Conservation (phyloP, 805 yeast genomes). For the Starmerella asiatica region DNA sequence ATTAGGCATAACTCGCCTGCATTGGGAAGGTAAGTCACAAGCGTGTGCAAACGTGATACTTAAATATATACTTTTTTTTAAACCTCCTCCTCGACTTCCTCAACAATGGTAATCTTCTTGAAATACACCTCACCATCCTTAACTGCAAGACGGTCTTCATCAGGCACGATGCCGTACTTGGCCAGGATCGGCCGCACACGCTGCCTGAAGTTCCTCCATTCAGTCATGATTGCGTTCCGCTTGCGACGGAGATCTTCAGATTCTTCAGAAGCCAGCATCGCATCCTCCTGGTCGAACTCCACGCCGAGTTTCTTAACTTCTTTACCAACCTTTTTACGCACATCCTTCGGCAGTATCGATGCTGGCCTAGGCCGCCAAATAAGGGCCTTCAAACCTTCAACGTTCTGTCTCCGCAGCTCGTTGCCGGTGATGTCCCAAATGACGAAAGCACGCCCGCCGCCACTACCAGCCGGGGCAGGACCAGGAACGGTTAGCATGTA, state of each 20-base stretch:
- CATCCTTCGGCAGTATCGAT: conserved; percentile 57
- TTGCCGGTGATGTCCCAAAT: conserved; percentile 75
- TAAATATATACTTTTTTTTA: conserved; percentile 14
- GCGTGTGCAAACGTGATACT: not conserved
- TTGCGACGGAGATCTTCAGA: conserved; percentile 74
- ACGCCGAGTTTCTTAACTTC: conserved; percentile 78
- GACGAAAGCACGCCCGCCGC: conserved; percentile 77
- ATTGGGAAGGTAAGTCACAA: not conserved
- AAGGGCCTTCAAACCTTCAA: conserved; percentile 77
- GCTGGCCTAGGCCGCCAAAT: conserved; percentile 97
- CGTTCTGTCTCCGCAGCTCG: conserved; percentile 55
- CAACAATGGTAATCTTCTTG: conserved; percentile 43
- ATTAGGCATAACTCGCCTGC: too few species aligned
- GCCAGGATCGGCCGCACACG: conserved; percentile 35
- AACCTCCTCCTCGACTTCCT: conserved; percentile 34
- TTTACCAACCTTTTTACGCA: conserved; percentile 81
- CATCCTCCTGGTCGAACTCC: conserved; percentile 87
- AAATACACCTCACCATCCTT: conserved; percentile 19
- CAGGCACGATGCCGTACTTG: conserved; percentile 13
- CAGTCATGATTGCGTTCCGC: conserved; percentile 68
- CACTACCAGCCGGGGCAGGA: conserved; percentile 12
- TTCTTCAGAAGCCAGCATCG: conserved; percentile 89
- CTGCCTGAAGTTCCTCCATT: conserved; percentile 74
- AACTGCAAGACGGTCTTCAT: conserved; percentile 17
- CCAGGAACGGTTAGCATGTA: conserved; percentile 43